A percentile compares a stretch with the other conserved stretches of the same genome.
These are phyloP conservation scores for Cystofilobasidium capitatum DNA, from an alignment of 768 basidiomycete genomes.

Conservation along the genomic window DNA sequence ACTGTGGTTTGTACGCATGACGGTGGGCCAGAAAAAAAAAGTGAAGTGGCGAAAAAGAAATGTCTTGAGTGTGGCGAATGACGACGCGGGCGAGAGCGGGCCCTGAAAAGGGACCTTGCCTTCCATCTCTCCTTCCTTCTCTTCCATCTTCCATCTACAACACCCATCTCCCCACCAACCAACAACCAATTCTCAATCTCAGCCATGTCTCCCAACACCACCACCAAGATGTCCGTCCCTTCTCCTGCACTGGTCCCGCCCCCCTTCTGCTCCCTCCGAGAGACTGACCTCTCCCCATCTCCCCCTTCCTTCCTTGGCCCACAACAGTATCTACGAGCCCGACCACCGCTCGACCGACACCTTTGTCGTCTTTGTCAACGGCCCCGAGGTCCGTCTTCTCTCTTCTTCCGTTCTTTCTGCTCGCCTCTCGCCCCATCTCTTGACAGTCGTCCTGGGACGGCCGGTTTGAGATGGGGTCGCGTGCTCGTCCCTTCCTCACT, in stretches of 20 bases:
- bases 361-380: constrained; percentile 26
- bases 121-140: no score
- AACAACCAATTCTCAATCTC: neutral
- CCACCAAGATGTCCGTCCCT: constrained; percentile 20
- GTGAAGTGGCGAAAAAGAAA: no score
- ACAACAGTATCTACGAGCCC: constrained; percentile 26
- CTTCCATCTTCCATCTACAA: no score
- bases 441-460: no score
- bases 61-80: no score
- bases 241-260: neutral
- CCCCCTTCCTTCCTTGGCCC: neutral
- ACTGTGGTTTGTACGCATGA: no score
- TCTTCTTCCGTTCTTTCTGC: neutral
- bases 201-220: neutral
- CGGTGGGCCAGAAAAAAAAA: no score
- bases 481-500: neutral
- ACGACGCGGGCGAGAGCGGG: no score
- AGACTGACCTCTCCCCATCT: neutral
- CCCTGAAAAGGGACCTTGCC: no score
- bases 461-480: neutral
- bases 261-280: neutral
- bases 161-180: neutral
- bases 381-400: constrained; percentile 17
- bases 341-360: constrained; percentile 21
- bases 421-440: no score